Base-by-base conservation (phyloP, 129 eudicot species). In the Chrysanthemum lavandulifolium region DNA sequence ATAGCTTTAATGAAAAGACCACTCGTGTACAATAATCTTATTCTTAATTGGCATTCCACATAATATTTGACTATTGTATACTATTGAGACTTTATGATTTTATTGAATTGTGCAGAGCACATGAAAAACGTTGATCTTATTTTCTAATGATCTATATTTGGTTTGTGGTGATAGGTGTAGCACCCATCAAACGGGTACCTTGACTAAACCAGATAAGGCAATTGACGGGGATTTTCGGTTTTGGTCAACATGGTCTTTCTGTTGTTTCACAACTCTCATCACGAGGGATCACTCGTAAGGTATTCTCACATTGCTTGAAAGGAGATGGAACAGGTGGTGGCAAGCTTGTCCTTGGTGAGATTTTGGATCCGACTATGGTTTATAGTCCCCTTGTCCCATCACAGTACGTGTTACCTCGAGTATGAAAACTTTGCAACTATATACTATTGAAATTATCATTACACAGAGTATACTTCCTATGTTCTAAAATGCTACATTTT, bases 311-410 rank as follows among this genome's bases (percentile, higher is more conserved):
- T 82, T 95, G 99, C 89, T 83, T 95, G 79, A 95, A 82, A 75
- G 99, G 99, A 70, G 94, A 86, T 62, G 99, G 89, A 25, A 78
- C 76, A 49, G 99, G 99, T 74, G 99, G 99, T 31, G 99, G 99
- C 55, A 90, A 86, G 73, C 88, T 95, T 72, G 97, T 95, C 70
- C 94, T 95, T 86, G 99, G 99, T 75, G 96, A 90, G 91, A 88
- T 95, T 82, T 73, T 86, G 96, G 94, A 82, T 77, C 91, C 96
- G 31, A 85, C 86, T 58, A 84, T 95, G 83, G 99, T 95, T 79
- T 95, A 95, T 85, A 90, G 85, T 74, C 99, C 58, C n/a, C 97
- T 95, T 76, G 97, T 95, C 77, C 99, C 96, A 65, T 86, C 96
- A 59, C 97, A 90, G 99, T 95, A 95, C 81, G 97, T 86, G 78